Percentiles rank a stretch among this genome's conserved stretches.
Evolutionary conservation across 495 filamentous ascomycete species (phyloP).

Genomic region (Aspergillus coremiiformis): DNA sequence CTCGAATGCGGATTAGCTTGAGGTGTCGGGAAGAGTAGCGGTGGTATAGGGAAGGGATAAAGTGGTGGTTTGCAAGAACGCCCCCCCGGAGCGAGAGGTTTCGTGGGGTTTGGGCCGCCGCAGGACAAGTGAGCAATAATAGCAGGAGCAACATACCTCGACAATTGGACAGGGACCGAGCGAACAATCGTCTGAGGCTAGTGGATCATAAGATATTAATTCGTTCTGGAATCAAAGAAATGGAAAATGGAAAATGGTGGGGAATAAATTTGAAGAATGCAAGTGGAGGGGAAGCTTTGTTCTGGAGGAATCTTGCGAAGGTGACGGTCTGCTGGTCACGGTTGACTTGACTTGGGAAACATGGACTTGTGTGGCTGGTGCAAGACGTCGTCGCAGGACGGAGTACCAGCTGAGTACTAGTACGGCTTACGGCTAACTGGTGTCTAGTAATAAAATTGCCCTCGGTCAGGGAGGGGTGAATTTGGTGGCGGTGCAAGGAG

Average conservation of each 20-base stretch:
- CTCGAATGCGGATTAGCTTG: slow-evolving; percentile 11
- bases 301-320: slow-evolving; percentile 15
- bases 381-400: not conserved
- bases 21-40: slow-evolving; percentile 7
- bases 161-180: slow-evolving; percentile 21
- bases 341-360: slow-evolving; percentile 5
- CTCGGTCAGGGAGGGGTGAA: slow-evolving; percentile 9
- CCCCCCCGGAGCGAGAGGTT: slow-evolving; percentile 35
- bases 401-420: not conserved
- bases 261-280: slow-evolving; percentile 21
- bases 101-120: slow-evolving; percentile 42
- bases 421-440: too few relatives aligned
- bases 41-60: slow-evolving; percentile 21
- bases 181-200: slow-evolving; percentile 1
- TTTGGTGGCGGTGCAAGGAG: slow-evolving; percentile 18
- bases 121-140: slow-evolving; percentile 25
- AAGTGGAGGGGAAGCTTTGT: slow-evolving; percentile 22
- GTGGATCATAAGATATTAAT: not conserved
- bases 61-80: slow-evolving; percentile 20
- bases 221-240: not conserved
- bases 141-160: slow-evolving; percentile 25
- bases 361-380: slow-evolving; percentile 19
- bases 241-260: slow-evolving; percentile 4
- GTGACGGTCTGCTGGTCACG: slow-evolving; percentile 8
- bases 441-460: not conserved